These are phyloP conservation scores for Hypericum androsaemum DNA, from an alignment of 345 rosid genomes.

Conservation along the genomic window DNA sequence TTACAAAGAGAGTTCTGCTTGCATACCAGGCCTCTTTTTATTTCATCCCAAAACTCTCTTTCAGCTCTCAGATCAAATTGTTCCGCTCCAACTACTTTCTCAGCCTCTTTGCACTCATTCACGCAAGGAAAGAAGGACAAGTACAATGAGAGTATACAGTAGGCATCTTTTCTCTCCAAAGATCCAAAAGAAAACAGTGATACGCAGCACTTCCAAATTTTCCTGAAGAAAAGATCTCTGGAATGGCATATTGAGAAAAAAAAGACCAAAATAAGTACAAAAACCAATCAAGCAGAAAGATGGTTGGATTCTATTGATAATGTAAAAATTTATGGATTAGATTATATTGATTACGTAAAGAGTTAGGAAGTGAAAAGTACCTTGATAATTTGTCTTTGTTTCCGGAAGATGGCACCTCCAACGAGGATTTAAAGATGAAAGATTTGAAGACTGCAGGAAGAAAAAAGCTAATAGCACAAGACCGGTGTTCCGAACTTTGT, in stretches of 20 bases:
- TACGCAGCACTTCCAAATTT: constrained; percentile 74
- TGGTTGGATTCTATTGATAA: neutral
- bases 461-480: constrained; percentile 61
- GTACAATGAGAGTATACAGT: constrained; percentile 54
- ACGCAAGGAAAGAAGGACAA: constrained; percentile 38
- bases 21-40: constrained; percentile 83
- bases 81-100: constrained; percentile 19
- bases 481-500: constrained; percentile 59
- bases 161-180: constrained; percentile 87
- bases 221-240: constrained; percentile 55
- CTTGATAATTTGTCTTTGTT: constrained; percentile 33
- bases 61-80: constrained; percentile 55
- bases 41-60: constrained; percentile 76
- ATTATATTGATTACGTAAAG: neutral
- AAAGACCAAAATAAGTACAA: neutral
- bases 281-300: constrained; percentile 2
- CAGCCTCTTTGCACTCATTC: constrained; percentile 25
- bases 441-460: constrained; percentile 64
- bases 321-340: neutral
- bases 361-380: constrained; percentile 24
- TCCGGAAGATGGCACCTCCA: constrained; percentile 36
- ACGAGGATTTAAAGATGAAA: constrained; percentile 28
- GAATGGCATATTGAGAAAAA: constrained; percentile 5
- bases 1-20: constrained; percentile 2
- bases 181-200: constrained; percentile 62